phyloP scores from a whole-genome alignment of 768 basidiomycete genomes.

The Cystobasidium onofrii region DNA sequence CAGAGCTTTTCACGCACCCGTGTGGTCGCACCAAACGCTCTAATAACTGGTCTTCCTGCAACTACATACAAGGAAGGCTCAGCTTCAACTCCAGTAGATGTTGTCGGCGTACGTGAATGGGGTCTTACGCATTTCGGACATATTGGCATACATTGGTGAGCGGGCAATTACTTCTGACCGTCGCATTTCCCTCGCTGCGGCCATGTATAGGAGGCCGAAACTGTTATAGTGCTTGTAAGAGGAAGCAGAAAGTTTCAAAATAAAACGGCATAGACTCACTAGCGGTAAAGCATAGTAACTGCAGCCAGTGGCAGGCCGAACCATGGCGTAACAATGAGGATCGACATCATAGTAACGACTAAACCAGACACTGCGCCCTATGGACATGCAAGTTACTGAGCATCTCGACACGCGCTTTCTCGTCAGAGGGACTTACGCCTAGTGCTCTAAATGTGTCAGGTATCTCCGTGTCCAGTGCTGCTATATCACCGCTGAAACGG shows the following conservation, averaged over 20 bases:
- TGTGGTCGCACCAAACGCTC: slow-evolving; percentile 39
- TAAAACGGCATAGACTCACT: not conserved
- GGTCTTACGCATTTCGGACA: slow-evolving; percentile 16
- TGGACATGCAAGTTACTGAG: not conserved
- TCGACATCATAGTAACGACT: not conserved
- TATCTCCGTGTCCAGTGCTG: not conserved
- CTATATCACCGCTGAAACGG: slow-evolving; percentile 1
- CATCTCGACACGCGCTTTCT: not conserved
- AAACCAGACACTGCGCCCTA: not conserved
- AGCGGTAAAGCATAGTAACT: not conserved
- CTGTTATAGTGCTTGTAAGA: not conserved
- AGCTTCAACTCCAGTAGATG: too few relatives aligned
- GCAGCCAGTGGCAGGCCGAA: not conserved
- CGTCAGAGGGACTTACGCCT: not conserved
- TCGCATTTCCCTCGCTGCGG: slow-evolving; percentile 47
- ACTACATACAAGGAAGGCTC: slow-evolving; percentile 36
- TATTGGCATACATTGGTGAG: slow-evolving; percentile 43
- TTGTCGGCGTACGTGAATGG: not conserved
- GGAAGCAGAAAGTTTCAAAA: not conserved
- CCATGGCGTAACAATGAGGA: not conserved
- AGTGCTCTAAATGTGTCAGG: not conserved
- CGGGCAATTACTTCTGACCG: slow-evolving; percentile 46
- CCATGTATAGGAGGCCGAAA: slow-evolving; percentile 42
- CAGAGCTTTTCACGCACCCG: too few relatives aligned
- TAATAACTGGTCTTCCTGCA: slow-evolving; percentile 41